Base-by-base conservation (phyloP, 345 rosid genomes). In the Eucalyptus camaldulensis region DNA sequence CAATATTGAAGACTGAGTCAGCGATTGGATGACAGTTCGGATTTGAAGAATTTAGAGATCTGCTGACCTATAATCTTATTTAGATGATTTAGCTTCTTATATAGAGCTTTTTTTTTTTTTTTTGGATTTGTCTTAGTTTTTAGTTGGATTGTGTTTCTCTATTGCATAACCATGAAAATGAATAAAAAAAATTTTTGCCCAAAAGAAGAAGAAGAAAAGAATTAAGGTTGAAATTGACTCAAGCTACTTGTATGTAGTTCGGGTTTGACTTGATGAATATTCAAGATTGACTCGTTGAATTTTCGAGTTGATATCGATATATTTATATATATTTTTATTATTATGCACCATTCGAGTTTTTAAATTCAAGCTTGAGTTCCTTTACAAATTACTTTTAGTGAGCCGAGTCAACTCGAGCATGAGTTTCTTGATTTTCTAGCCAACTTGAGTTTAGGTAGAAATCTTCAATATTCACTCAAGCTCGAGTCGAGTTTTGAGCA, bases 1-100 rank as follows among this genome's bases (percentile, higher is more conserved):
- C 29, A 56, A 56, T 56, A 4, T 1, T 56, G 1, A 24, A 56
- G 29, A 51, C 4, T 1, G 4, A 51, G 17, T 51, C 4, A 19
- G 8, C 4, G 2, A 51, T 51, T 6, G 22, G 29, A 4, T 0
- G 62, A 0, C 13, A 22, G 24, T 24, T 56, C 2, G 24, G 3
- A 25, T 24, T 10, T 9, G 62, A 10, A 24, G 62, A 5, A 56
- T 56, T 56, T 10, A 56, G 27, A 56, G 62, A 56, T 56, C 0
- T 24, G 3, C 29, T 24, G 29, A 16, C 62, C 62, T 10, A 2
- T 56, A 4, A 56, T 24, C 29, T 56, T 24, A 24, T 56, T 56
- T 24, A 6, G 12, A 56, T 22, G 12, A 22, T 9, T 24, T 24
- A 24, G 4, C 13, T 56, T 56, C 12, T 24, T 56, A 2, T 4